Conservation (phyloP, 495 filamentous ascomycete species). For the Amorphotheca resinae region DNA sequence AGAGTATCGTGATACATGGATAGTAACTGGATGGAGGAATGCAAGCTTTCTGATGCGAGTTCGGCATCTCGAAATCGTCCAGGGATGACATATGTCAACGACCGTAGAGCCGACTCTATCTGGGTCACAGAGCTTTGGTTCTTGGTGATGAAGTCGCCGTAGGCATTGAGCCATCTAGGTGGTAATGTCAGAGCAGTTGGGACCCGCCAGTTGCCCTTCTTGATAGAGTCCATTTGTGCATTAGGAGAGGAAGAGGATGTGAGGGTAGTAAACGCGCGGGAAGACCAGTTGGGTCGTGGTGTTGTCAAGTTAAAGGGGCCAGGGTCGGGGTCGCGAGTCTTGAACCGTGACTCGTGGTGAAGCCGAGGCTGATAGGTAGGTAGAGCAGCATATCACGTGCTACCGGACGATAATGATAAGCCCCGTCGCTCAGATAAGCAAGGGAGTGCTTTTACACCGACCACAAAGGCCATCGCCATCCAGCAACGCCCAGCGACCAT, state of each 20-base stretch:
- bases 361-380: neutral
- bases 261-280: neutral
- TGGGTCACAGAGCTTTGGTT: slow-evolving; percentile 84
- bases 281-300: slow-evolving; percentile 3
- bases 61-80: slow-evolving; percentile 90
- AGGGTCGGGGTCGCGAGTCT: slow-evolving; percentile 1
- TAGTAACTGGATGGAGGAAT: slow-evolving; percentile 76
- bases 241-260: neutral
- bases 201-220: slow-evolving; percentile 4
- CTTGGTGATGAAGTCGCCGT: slow-evolving; percentile 86
- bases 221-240: slow-evolving; percentile 13
- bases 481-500: no score
- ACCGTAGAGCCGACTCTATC: slow-evolving; percentile 84
- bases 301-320: neutral
- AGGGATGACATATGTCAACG: slow-evolving; percentile 89
- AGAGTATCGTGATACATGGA: slow-evolving; percentile 91
- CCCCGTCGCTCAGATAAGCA: no score
- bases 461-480: no score
- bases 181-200: slow-evolving; percentile 36
- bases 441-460: no score
- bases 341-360: neutral
- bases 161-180: slow-evolving; percentile 64
- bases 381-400: neutral
- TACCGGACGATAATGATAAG: slow-evolving; percentile 4
- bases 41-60: slow-evolving; percentile 85